Base-by-base conservation (phyloP, 495 filamentous ascomycete species). In the Pseudomonodictys pantanalensis region DNA sequence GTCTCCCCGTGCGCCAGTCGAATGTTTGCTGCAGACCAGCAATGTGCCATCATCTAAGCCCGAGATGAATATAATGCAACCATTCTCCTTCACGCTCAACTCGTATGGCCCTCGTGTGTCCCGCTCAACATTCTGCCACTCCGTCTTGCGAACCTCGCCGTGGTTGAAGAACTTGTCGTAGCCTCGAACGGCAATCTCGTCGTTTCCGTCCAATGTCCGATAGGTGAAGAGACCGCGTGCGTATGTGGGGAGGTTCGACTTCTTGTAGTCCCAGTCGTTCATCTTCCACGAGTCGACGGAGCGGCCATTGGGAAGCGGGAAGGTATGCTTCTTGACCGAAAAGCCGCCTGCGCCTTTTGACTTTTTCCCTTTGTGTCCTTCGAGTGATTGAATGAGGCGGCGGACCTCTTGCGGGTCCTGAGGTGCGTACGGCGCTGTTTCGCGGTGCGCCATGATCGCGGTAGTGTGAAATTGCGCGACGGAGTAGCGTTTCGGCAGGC, bases 91-190 rank as follows among this genome's bases (percentile, higher is more conserved):
- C 58, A 97, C 80, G 52, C 90, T 96, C 24, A 97, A 78, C 74
- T 98, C 95, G 65, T 97, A 98, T 0, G 93, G 95, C 0, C 89
- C 92, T 59, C 83, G 76, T 1, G 93, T 97, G 42, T 89, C 81
- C 7, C 73, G 74, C 65, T 86, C 76, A 51, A 98, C 88, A 69
- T 89, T 90, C 15, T 75, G 68, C 93, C 95, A 98, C 55, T 82
- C 76, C 0, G 93, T 97, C 29, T 83, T 79, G 11, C 75, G 68
- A 2, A 91, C 85, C 72, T 98, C 93, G 41, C 80, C 81, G 25
- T 88, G 78, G 68, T 98, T 98, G 83, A 97, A 97, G 78, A 98
- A 98, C 75, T 98, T 98, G 77, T 98, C 95, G 73, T 98, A 98
- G 30, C 93, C 93, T 55, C 93, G 82, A 30, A 85, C 82, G 2